These are phyloP conservation scores for Phanerochaete carnosa DNA, from an alignment of 768 basidiomycete genomes.

Conservation along the genomic window DNA sequence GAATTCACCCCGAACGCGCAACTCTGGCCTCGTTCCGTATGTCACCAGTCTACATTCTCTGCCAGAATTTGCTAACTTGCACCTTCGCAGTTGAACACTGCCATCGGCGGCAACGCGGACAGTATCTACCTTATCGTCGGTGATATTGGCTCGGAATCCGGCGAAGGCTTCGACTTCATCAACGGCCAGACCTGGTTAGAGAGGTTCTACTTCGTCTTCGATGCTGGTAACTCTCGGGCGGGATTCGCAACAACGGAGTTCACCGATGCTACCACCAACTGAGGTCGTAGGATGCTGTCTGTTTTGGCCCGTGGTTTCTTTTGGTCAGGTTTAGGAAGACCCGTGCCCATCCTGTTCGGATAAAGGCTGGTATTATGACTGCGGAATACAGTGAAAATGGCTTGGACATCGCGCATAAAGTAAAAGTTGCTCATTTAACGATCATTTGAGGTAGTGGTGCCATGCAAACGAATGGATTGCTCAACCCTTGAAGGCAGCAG, in stretches of 20 bases:
- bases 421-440: too few species aligned
- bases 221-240: constrained; percentile 26
- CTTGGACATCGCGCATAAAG: too few species aligned
- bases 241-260: constrained; percentile 31
- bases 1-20: constrained; percentile 40
- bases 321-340: too few species aligned
- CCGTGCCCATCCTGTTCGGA: too few species aligned
- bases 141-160: constrained; percentile 1
- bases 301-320: too few species aligned
- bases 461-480: too few species aligned
- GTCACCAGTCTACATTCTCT: constrained; percentile 15
- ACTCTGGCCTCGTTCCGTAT: constrained; percentile 31
- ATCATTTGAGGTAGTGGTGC: too few species aligned
- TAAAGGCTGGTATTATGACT: too few species aligned
- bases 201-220: constrained; percentile 5
- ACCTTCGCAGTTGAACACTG: constrained; percentile 6
- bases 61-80: constrained; percentile 19
- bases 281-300: too few species aligned
- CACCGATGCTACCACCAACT: constrained; percentile 30
- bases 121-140: constrained; percentile 7
- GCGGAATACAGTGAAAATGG: too few species aligned
- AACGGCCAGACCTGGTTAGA: constrained; percentile 6
- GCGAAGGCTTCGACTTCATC: constrained; percentile 9
- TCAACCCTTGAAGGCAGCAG: too few species aligned
- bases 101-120: constrained; percentile 1